Evolutionary conservation across 1,139 yeast genomes (phyloP).

Genomic region (Wickerhamomyces sp.): DNA sequence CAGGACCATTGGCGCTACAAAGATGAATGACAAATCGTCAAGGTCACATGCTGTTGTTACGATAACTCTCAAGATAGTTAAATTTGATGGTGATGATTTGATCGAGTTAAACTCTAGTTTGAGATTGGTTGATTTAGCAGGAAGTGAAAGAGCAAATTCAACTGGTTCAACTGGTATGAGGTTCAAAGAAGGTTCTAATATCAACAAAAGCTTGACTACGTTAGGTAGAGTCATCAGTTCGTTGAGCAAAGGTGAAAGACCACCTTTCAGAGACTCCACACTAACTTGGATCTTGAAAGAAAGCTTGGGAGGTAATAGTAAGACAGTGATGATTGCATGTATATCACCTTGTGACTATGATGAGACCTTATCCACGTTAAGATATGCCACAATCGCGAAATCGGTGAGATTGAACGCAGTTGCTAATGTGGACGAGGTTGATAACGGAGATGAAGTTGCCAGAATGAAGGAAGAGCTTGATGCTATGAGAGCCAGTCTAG

Average conservation of each 20-base stretch:
- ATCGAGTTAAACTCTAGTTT: conserved; percentile 53
- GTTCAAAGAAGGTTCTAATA: conserved; percentile 67
- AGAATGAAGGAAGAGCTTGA: conserved; percentile 35
- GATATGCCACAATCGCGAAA: conserved; percentile 74
- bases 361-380: conserved; percentile 65
- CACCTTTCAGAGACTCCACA: conserved; percentile 63
- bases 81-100: conserved; percentile 34
- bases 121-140: conserved; percentile 75
- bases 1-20: conserved; percentile 65
- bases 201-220: conserved; percentile 71
- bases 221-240: conserved; percentile 69
- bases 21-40: conserved; percentile 64
- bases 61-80: conserved; percentile 52
- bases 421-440: conserved; percentile 38
- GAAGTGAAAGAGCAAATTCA: conserved; percentile 64
- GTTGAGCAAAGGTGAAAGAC: conserved; percentile 36
- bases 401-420: conserved; percentile 59
- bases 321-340: conserved; percentile 73
- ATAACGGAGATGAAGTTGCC: conserved; percentile 23
- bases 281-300: conserved; percentile 71
- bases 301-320: conserved; percentile 68
- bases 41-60: conserved; percentile 79
- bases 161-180: conserved; percentile 64
- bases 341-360: conserved; percentile 72
- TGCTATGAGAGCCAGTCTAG: conserved; percentile 20